Conservation (phyloP, 148 eudicot genomes). For the Persicaria tinctoria region DNA sequence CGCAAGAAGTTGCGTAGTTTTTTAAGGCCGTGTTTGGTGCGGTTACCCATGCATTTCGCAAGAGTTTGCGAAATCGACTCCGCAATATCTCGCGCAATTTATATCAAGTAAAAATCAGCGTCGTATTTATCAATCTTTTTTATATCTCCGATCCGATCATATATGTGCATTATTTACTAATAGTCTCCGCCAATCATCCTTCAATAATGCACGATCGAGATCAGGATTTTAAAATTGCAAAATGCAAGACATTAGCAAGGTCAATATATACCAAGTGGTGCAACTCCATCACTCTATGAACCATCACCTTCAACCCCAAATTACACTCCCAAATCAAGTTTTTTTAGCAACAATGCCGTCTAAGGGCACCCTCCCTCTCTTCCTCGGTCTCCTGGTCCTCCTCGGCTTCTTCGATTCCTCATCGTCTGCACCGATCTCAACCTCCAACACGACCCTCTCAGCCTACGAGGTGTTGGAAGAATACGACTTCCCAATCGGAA, state of each 20-base stretch:
- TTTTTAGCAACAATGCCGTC: background rate
- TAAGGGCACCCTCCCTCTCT: background rate
- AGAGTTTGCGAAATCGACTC: too few species aligned
- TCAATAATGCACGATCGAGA: too few species aligned
- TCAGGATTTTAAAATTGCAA: too few species aligned
- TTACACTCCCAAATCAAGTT: background rate
- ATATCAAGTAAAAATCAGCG: too few species aligned
- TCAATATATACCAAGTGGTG: background rate
- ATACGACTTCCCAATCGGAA: conserved; percentile 40
- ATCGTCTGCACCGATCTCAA: background rate
- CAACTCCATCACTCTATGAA: background rate
- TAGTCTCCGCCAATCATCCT: conserved; percentile 9
- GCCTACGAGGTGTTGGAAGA: conserved; percentile 32
- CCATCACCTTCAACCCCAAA: background rate
- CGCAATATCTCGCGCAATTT: too few species aligned
- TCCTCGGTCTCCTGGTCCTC: background rate
- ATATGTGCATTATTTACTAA: background rate
- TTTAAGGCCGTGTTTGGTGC: too few species aligned
- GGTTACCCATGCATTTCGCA: too few species aligned
- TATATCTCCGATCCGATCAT: too few species aligned
- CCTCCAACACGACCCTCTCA: conserved; percentile 10
- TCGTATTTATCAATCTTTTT: too few species aligned
- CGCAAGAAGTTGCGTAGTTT: too few species aligned
- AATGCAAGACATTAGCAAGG: background rate
- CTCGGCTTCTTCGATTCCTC: background rate